phyloP scores from a whole-genome alignment of 306 rosid genomes.

The Trifolium dubium region DNA sequence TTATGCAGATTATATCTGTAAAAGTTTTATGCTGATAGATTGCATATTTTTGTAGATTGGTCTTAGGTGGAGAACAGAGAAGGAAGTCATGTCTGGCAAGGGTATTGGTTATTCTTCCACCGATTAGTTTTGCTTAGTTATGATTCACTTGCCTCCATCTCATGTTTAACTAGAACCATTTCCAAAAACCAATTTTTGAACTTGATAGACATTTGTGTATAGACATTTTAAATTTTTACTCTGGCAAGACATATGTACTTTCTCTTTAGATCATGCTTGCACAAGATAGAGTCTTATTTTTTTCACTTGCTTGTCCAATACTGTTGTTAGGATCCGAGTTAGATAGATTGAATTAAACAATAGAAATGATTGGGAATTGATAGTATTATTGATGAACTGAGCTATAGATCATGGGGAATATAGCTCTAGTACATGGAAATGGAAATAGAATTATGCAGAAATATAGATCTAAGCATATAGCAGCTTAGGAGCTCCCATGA shows the following conservation, averaged over 20 bases:
- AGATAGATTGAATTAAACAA: too few species aligned
- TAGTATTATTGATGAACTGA: too few species aligned
- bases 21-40: conserved; percentile 36
- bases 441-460: too few species aligned
- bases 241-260: neutral
- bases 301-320: conserved; percentile 14
- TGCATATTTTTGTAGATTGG: conserved; percentile 69
- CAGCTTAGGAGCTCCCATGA: too few species aligned
- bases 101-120: conserved; percentile 57
- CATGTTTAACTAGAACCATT: conserved; percentile 3
- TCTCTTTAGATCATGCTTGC: conserved; percentile 16
- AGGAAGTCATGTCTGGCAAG: conserved; percentile 91
- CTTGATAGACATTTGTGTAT: neutral
- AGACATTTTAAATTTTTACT: neutral
- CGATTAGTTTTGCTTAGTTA: conserved; percentile 23
- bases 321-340: too few species aligned
- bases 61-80: conserved; percentile 93
- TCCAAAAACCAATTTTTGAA: conserved; percentile 25
- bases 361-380: too few species aligned
- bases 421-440: too few species aligned
- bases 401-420: too few species aligned
- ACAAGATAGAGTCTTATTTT: conserved; percentile 8
- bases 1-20: conserved; percentile 22
- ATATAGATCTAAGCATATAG: too few species aligned
- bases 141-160: conserved; percentile 26